Conservation (phyloP, 1,139 yeast species). For the Pichia cactophila region DNA sequence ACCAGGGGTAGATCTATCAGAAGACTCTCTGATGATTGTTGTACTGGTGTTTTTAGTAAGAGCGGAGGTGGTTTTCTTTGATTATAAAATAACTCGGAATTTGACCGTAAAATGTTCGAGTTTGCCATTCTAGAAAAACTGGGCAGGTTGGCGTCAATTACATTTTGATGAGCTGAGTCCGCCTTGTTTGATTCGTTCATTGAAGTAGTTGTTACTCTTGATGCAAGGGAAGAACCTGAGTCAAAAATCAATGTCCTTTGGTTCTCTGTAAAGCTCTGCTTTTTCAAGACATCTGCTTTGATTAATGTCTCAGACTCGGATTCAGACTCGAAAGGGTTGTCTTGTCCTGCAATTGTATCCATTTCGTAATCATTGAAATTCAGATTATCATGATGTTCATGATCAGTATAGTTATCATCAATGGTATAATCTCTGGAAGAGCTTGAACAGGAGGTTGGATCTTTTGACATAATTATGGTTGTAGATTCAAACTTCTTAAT, state of each 20-base stretch:
- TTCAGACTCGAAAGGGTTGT: background rate
- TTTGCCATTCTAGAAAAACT: background rate
- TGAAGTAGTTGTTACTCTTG: background rate
- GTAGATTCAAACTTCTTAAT: background rate
- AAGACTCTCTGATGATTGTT: background rate
- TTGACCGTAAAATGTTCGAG: background rate
- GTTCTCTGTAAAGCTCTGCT: no score
- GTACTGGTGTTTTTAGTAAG: no score
- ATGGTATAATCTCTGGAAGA: background rate
- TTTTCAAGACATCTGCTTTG: no score
- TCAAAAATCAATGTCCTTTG: background rate
- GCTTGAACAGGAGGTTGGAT: no score
- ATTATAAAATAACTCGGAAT: background rate
- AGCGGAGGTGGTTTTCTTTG: background rate
- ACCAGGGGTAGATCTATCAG: background rate
- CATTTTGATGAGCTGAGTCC: background rate
- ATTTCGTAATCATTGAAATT: background rate
- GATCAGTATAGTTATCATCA: background rate
- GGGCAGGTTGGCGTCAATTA: background rate
- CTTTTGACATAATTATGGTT: no score
- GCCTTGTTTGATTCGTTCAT: background rate
- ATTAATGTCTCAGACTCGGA: background rate
- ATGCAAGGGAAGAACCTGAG: background rate
- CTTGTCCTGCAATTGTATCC: background rate
- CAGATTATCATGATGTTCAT: background rate